A percentile compares a stretch with the other conserved stretches of the same genome.
Evolutionary conservation across 202 grass and related monocot species (phyloP).

Genomic region (Schoenoplectus triqueter): DNA sequence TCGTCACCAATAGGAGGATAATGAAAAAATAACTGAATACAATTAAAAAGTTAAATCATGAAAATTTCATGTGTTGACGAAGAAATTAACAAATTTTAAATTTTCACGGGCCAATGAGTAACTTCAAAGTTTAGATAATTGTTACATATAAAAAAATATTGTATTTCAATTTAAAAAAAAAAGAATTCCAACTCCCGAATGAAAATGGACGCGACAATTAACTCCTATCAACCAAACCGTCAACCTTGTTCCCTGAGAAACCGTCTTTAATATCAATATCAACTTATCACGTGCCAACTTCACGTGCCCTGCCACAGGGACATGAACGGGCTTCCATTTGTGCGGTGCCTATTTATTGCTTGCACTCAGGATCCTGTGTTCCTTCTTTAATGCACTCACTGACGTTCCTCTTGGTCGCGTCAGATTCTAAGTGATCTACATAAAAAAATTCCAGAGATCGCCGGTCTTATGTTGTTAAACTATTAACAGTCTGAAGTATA

Average conservation of each 20-base stretch:
- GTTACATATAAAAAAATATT: not conserved
- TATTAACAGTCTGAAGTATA: too few species aligned
- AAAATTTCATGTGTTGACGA: not conserved
- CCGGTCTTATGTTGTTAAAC: too few species aligned
- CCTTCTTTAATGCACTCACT: slow-evolving; percentile 31
- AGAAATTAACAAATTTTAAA: not conserved
- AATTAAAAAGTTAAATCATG: not conserved
- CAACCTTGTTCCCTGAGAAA: not conserved
- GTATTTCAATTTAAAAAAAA: not conserved
- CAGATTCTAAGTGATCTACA: not conserved
- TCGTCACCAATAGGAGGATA: too few species aligned
- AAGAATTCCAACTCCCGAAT: not conserved
- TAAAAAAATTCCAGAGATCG: not conserved
- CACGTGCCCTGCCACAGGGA: slow-evolving; percentile 25
- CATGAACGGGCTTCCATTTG: slow-evolving; percentile 10
- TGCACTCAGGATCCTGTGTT: not conserved
- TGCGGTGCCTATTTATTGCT: slow-evolving; percentile 16
- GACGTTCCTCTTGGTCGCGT: slow-evolving; percentile 23
- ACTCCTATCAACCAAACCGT: not conserved
- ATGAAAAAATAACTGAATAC: not conserved
- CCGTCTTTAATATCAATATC: not conserved
- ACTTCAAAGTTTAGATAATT: not conserved
- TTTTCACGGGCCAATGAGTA: not conserved
- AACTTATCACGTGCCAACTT: slow-evolving; percentile 8
- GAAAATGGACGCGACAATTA: not conserved